Conservation (phyloP, 2,329 filamentous ascomycete species). For the Helotiales sp. region DNA sequence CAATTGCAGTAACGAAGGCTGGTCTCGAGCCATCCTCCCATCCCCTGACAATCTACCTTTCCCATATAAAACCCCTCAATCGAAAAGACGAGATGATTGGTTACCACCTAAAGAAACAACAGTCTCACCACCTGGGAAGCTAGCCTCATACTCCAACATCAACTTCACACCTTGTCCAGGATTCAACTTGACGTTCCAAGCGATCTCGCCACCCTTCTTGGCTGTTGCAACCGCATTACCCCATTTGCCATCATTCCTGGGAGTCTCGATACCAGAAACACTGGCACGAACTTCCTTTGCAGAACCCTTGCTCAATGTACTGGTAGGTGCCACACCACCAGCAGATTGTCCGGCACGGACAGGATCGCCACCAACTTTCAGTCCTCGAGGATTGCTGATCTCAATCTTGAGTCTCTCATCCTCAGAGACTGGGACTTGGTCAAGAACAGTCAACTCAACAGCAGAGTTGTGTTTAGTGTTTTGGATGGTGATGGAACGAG, state of each 20-base stretch:
- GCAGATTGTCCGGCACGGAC: conserved; percentile 38
- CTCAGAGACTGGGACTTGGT: conserved; percentile 63
- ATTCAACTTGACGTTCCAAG: conserved; percentile 59
- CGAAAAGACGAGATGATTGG: background rate
- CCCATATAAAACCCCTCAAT: background rate
- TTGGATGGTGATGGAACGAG: conserved; percentile 47
- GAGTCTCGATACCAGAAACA: conserved; percentile 26
- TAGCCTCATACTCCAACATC: conserved; percentile 61
- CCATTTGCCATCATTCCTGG: conserved; percentile 43
- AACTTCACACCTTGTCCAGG: conserved; percentile 58
- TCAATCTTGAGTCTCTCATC: conserved; percentile 57
- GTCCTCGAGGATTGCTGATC: conserved; percentile 48
- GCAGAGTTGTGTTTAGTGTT: conserved; percentile 48
- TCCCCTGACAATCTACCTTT: too few species aligned
- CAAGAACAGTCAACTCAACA: conserved; percentile 52
- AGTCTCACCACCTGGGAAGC: conserved; percentile 51
- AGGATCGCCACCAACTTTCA: conserved; percentile 41
- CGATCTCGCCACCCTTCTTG: conserved; percentile 57
- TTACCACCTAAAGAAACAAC: conserved; percentile 30
- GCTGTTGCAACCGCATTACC: conserved; percentile 54
- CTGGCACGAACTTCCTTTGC: conserved; percentile 22
- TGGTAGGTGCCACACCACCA: background rate
- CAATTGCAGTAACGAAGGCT: too few species aligned
- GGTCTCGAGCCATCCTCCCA: too few species aligned
- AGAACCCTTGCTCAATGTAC: conserved; percentile 12